Conservation (phyloP, 2,329 filamentous ascomycete genomes). For the Hypomyces rosellus region DNA sequence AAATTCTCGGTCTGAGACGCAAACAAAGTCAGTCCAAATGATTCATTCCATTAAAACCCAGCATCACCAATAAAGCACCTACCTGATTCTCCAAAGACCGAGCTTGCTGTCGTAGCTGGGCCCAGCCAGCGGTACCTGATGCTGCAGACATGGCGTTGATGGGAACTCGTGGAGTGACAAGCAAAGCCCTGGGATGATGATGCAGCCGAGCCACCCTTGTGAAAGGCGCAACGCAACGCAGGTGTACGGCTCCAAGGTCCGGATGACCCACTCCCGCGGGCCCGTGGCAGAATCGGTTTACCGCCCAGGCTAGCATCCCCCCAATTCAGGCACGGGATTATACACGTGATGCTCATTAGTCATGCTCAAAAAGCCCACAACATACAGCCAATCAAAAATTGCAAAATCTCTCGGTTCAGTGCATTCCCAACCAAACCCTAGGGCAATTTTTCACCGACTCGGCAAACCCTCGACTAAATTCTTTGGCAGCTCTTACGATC, state of each 20-base stretch:
- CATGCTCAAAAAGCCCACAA: background rate
- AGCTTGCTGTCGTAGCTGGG: constrained; percentile 88
- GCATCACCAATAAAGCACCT: constrained; percentile 18
- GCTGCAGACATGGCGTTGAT: constrained; percentile 42
- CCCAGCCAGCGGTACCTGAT: constrained; percentile 66
- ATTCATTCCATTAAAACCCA: background rate
- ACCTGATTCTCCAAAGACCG: constrained; percentile 87
- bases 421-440: constrained; percentile 28
- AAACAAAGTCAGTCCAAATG: background rate
- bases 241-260: too few relatives aligned
- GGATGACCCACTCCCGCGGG: too few relatives aligned
- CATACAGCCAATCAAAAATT: constrained; percentile 28
- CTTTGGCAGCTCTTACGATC: constrained; percentile 22
- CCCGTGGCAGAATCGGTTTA: constrained; percentile 18
- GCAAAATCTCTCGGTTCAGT: constrained; percentile 13
- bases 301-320: constrained; percentile 19
- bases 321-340: background rate
- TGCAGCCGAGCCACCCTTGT: background rate
- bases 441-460: constrained; percentile 32
- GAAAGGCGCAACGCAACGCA: too few relatives aligned
- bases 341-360: constrained; percentile 19
- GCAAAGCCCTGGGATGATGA: background rate
- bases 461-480: constrained; percentile 31
- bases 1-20: constrained; percentile 67
- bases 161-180: background rate